Base-by-base conservation (phyloP, 192 early-diverging fungal species). In the Phycomyces nitens region DNA sequence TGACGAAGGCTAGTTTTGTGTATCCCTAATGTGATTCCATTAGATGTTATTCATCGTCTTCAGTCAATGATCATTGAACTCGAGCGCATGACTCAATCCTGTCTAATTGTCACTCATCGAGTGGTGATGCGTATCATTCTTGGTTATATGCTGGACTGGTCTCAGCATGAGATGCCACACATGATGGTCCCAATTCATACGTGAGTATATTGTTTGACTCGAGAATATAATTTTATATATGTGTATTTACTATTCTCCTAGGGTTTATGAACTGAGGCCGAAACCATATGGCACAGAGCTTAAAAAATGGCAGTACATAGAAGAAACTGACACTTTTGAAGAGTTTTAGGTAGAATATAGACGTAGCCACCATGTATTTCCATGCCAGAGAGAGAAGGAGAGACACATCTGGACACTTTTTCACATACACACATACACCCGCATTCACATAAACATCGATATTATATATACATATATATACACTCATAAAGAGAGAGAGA, bases 11-110 rank as follows among this genome's bases (percentile, higher is more conserved):
- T 14, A 16, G 16, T 7, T 21, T 15, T 7, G 16, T 47, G 14
- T 49, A 4, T 40, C 20, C 22, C 52, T 14, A 11, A 14, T 20
- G 16, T 21, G 8, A 14, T 47, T n/a, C 5, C 14, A 44, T 57
- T 57, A 68, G 96, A 99, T 69, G 95, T 99, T 21, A 94, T 99
- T 56, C 92, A 97, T 72, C 82, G 95, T 20, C 64, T 99, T 56
- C 82, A 94, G 67, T 94, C 94, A 29, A 77, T 97, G 50, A 96
- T 99, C 70, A 86, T 99, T 55, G 96, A 99, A 76, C 80, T 96
- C 58, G 96, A 99, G 73, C 82, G 96, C 56, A 96, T 95, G 85
- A 87, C 88, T 8, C 85, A 88, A 43, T 89, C 89, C 38, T 85
- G 91, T 21, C 60, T 97, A 62, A 87, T 99, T 68, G 87, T 97